Conservation (phyloP, 2,329 filamentous ascomycete genomes). For the Penicillium frequentans region DNA sequence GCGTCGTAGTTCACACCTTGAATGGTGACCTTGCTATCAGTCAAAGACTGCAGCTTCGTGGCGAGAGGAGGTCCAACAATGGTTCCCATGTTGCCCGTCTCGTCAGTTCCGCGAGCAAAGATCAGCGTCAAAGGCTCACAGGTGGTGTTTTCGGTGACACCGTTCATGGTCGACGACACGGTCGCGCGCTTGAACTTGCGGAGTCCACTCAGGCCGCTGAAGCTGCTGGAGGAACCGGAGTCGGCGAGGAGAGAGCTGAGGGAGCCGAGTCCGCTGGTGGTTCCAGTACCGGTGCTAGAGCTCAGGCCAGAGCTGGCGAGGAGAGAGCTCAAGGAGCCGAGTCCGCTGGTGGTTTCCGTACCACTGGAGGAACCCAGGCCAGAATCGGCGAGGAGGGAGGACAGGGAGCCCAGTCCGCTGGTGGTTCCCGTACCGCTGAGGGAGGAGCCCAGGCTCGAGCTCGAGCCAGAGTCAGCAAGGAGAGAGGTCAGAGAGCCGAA, state of each 20-base stretch:
- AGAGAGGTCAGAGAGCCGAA: constrained; percentile 1
- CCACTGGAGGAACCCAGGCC: background rate
- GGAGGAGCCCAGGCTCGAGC: background rate
- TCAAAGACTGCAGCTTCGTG: constrained; percentile 21
- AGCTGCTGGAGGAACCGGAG: background rate
- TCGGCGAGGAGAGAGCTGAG: background rate
- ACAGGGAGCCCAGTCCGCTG: background rate
- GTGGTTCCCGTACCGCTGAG: background rate
- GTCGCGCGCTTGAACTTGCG: constrained; percentile 5
- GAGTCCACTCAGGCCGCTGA: constrained; percentile 3
- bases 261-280: constrained; percentile 10
- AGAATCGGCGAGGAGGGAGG: background rate
- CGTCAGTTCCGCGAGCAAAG: constrained; percentile 45
- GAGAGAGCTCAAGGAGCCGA: background rate
- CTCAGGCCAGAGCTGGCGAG: background rate
- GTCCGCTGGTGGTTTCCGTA: background rate
- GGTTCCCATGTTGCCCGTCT: constrained; percentile 45
- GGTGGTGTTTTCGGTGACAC: constrained; percentile 37
- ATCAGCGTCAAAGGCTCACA: constrained; percentile 46
- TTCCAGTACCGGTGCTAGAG: background rate
- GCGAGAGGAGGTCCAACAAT: constrained; percentile 42
- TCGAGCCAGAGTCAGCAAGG: background rate
- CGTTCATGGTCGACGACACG: constrained; percentile 34
- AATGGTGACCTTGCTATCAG: constrained; percentile 28
- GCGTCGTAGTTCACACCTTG: constrained; percentile 37